Evolutionary conservation across 2,329 filamentous ascomycete species (phyloP), one percentile per base, ranked within the genome.

Genomic region (Fusarium lyarnte): DNA sequence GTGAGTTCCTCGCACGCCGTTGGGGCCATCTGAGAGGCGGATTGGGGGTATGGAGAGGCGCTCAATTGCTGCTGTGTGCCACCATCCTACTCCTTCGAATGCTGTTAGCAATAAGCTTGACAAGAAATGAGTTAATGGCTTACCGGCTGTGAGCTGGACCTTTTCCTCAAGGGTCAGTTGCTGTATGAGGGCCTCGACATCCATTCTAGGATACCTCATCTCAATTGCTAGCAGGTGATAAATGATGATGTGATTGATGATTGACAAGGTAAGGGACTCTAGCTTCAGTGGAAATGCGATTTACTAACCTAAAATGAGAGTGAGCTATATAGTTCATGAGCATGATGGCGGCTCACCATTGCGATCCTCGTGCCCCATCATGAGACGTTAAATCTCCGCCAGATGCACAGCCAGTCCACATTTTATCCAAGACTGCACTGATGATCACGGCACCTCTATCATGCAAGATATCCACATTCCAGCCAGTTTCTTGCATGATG

Each of bases 1-100:
- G 11, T 63, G 68, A 29, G 73, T 75, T 29, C 73, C 73, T 16
- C 73, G 49, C 4, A 75, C 68, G 4, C 73, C 73, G 31, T 75
- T 75, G 39, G 73, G 73, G 10, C 73, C 73, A 33, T 75, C 73
- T 13, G 73, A 60, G 4, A 63, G 14, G 17, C 60, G 60, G n/a
- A 63, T 60, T 19, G 54, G 36, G 7, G 60, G 54, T 10, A 63
- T 72, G 19, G 63, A 58, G 17, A 75, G 62, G 10, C 72, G 61
- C 12, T 66, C 60, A 36, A 75, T 65, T 12, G 66, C 9, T 36
- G 64, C 52, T 25, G 73, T 75, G 14, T 75, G 72, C 73, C 73
- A 61, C 58, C 58, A 61, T 0, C 58, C 58, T 0, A 61, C 51
- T 6, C 58, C 54, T 33, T 33, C 5, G 13, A 33, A 33, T 33